Conservation (phyloP, 805 yeast species). For the Kodamaea kaohsiungensis region DNA sequence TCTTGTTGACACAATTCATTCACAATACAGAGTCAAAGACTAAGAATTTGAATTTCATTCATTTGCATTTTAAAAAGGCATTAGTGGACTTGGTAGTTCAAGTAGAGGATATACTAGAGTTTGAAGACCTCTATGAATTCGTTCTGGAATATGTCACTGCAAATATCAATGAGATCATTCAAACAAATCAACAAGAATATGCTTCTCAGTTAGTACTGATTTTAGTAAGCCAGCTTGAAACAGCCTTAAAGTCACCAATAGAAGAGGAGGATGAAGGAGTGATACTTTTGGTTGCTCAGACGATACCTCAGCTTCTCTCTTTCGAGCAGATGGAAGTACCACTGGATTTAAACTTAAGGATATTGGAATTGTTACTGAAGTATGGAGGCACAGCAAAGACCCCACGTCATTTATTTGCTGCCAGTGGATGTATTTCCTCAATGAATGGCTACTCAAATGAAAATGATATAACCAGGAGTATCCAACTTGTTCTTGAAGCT, state of each 20-base stretch:
- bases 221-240: conserved; percentile 3
- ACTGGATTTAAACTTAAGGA: conserved; percentile 3
- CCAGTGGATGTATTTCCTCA: conserved; percentile 36
- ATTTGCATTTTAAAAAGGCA: not conserved
- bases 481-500: conserved; percentile 10
- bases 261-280: conserved; percentile 3
- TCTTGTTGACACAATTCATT: conserved; percentile 35
- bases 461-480: conserved; percentile 20
- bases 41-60: conserved; percentile 18
- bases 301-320: conserved; percentile 1
- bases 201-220: not conserved
- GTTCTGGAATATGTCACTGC: conserved; percentile 6
- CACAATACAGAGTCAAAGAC: conserved; percentile 23
- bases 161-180: not conserved
- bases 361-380: conserved; percentile 1
- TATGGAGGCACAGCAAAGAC: not conserved
- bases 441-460: conserved; percentile 27
- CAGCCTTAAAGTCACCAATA: not conserved
- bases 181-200: not conserved
- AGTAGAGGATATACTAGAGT: not conserved
- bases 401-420: conserved; percentile 26
- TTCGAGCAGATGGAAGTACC: conserved; percentile 5
- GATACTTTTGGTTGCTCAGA: not conserved
- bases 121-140: conserved; percentile 5
- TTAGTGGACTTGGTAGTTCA: not conserved